Evolutionary conservation across 805 yeast species (phyloP).

Genomic region (Scheffersomyces spartinae): DNA sequence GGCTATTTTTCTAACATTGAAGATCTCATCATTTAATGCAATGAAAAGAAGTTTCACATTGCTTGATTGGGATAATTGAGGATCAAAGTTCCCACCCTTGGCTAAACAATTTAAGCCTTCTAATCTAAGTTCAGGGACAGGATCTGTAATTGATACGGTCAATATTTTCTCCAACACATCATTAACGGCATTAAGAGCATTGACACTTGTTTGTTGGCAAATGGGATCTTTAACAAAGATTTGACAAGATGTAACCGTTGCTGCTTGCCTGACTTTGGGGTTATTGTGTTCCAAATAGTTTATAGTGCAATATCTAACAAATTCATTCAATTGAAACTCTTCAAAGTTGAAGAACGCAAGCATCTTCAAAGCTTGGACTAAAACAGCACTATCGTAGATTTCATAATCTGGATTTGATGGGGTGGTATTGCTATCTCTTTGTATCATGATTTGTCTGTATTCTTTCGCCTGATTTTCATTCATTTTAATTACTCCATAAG

Average conservation of each 20-base stretch:
- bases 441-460: constrained; percentile 63
- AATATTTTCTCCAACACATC: constrained; percentile 74
- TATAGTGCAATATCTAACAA: constrained; percentile 77
- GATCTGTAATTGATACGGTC: constrained; percentile 80
- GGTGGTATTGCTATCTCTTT: constrained; percentile 49
- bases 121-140: constrained; percentile 72
- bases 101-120: constrained; percentile 62
- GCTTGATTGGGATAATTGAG: constrained; percentile 89
- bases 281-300: constrained; percentile 73
- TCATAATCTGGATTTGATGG: constrained; percentile 20
- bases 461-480: constrained; percentile 59
- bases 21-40: constrained; percentile 85
- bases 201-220: constrained; percentile 70
- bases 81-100: constrained; percentile 62
- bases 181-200: constrained; percentile 72
- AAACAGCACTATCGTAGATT: constrained; percentile 30
- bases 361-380: constrained; percentile 72
- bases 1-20: constrained; percentile 70
- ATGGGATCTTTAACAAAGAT: constrained; percentile 72
- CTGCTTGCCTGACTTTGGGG: constrained; percentile 69
- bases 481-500: constrained; percentile 49
- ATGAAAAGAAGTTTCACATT: constrained; percentile 76
- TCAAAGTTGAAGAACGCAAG: constrained; percentile 64
- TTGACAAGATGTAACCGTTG: constrained; percentile 74
- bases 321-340: constrained; percentile 70